Base-by-base conservation (phyloP, 139 green algal species). In the Trebouxia sp. region DNA sequence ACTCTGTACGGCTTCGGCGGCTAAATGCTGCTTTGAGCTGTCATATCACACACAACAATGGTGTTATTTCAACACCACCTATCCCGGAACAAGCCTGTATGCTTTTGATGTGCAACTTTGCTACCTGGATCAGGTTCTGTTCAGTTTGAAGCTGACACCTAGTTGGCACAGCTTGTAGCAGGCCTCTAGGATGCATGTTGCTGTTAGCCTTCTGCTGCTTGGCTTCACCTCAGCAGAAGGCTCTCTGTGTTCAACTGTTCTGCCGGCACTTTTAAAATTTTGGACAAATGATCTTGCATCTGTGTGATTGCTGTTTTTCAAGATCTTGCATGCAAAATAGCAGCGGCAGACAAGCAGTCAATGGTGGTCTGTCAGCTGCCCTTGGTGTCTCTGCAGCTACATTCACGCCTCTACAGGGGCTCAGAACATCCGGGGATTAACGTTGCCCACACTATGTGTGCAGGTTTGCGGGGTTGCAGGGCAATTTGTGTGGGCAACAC, bases 1-100 rank as follows among this genome's bases (percentile, higher is more conserved):
- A 98, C 95, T 82, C 92, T 98, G 79, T 98, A 98, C 91, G 95
- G 95, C 84, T 98, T 98, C 84, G 95, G 95, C 69, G 94, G 92
- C 78, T 98, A 95, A 69, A 26, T 1, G 0, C 7, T 0, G 14
- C 14, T 32, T 26, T 69, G 56, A 20, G 20, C 9, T 69, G 11
- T 39, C 30, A 17, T 5, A 20, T 39, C 56, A 69, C 30, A 17
- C 17, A 69, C n/a, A 38, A 58, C 22, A 39, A 69, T 32, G 56
- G 56, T 69, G 56, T 69, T 69, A 35, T 69, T 35, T 69, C 56
- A 69, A 69, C 56, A 69, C 56, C 56, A 69, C 56, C 55, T 69
- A 17, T 22, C 9, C n/a, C 35, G 56, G 24, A 69, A 35, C 20
- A 58, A 58, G 50, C 50, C 50, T 58, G 3, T 58, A 3, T 58